Base-by-base conservation (phyloP, 192 early-diverging fungal genomes). In the Podila clonocystis region DNA sequence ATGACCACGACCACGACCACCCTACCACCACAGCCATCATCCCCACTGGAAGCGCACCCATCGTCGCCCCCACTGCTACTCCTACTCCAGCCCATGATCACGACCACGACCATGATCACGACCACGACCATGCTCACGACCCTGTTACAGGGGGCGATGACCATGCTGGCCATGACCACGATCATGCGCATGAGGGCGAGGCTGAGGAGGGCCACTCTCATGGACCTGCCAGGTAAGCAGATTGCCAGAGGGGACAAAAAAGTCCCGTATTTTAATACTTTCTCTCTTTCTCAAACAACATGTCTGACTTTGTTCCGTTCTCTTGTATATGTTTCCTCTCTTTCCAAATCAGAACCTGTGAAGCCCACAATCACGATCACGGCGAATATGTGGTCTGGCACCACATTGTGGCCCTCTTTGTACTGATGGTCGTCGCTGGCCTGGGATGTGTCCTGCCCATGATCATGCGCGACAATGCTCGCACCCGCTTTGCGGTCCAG, bases 331-430 rank as follows among this genome's bases (percentile, higher is more conserved):
- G 24, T 52, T 48, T 52, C 55, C 15, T 68, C 19, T 28, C 5
- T 45, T 26, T 29, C 31, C 45, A 7, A 6, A 29, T 33, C 30
- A 77, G 75, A 29, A 67, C 64, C 17, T 77, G 75, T 29, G 75
- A 77, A 2, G 20, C 67, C 11, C 67, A 75, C 31, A 58, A 62
- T 50, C 75, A 77, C 19, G 58, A 66, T 57, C 68, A 77, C n/a
- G 72, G 68, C 63, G 68, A 70, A 20, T 77, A 77, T 38, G 58
- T 77, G 22, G 33, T 77, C 4, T 77, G 75, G 75, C 68, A 77
- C n/a, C 90, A 90, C 62, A 86, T 90, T 24, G 85, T 83, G 68
- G 87, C 79, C 0, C 83, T 91, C 45, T 83, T 91, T 34, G 86
- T 91, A 8, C 87, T 91, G 41, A 74, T 86, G 12, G 69, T 60